Conservation (phyloP, 345 rosid genomes). For the Salix viminalis region DNA sequence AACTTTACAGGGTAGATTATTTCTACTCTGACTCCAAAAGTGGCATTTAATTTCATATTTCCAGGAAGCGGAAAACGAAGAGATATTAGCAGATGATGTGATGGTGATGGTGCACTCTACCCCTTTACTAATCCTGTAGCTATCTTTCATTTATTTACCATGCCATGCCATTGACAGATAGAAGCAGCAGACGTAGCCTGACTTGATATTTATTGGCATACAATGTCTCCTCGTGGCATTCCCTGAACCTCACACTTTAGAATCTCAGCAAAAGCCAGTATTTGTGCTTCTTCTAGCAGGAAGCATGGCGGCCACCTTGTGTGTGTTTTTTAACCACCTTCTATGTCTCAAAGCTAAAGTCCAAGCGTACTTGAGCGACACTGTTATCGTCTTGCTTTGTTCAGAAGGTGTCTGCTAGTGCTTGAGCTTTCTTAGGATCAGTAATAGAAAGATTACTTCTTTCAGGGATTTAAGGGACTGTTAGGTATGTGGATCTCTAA, state of each 20-base stretch:
- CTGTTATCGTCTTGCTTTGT: background rate
- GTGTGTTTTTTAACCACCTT: background rate
- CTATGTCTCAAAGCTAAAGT: background rate
- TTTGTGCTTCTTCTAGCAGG: background rate
- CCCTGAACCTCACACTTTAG: conserved; percentile 35
- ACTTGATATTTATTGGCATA: background rate
- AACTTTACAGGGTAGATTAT: too few species aligned
- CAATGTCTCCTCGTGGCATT: conserved; percentile 44
- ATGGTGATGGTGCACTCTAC: too few species aligned
- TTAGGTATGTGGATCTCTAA: conserved; percentile 27
- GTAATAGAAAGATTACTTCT: conserved; percentile 7
- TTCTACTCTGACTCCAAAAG: too few species aligned
- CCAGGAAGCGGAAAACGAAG: background rate
- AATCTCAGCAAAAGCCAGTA: conserved; percentile 23
- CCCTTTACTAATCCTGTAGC: background rate
- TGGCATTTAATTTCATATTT: background rate
- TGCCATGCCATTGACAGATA: background rate
- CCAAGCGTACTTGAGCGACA: background rate
- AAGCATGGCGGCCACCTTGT: background rate
- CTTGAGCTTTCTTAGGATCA: background rate
- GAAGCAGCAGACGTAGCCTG: background rate
- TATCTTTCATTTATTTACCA: background rate
- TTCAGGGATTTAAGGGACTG: conserved; percentile 29
- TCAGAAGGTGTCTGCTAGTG: background rate
- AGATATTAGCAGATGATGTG: background rate